A percentile compares a stretch with the other conserved stretches of the same genome.
Conservation (phyloP, 2,329 filamentous ascomycete species). For the Grosmannia huntii region DNA sequence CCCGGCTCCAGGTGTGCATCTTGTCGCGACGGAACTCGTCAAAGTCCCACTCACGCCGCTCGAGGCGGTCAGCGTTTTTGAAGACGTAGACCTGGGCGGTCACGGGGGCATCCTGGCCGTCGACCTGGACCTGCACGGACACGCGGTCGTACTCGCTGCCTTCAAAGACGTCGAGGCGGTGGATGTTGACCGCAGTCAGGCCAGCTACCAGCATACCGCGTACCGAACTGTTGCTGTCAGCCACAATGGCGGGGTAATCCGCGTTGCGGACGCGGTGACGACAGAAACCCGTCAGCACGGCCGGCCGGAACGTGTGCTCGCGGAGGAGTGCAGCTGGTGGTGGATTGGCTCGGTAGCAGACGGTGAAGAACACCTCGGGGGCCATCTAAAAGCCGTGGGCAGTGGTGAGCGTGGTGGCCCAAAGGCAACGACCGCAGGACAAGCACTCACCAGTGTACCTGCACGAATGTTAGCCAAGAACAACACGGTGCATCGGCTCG, state of each 20-base stretch:
- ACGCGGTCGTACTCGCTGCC: constrained; percentile 57
- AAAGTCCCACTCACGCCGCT: constrained; percentile 77
- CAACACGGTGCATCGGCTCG: not conserved
- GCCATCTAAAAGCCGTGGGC: constrained; percentile 45
- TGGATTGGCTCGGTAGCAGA: constrained; percentile 52
- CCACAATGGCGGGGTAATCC: constrained; percentile 68
- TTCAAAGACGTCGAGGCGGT: constrained; percentile 70
- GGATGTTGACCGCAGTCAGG: constrained; percentile 63
- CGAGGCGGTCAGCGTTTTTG: constrained; percentile 37
- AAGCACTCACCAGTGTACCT: constrained; percentile 25
- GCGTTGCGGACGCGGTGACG: constrained; percentile 54
- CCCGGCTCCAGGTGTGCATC: constrained; percentile 40
- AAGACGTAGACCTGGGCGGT: constrained; percentile 55
- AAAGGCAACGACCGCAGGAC: not conserved
- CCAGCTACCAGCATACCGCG: constrained; percentile 65
- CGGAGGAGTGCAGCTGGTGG: constrained; percentile 35
- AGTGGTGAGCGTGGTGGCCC: too few relatives aligned
- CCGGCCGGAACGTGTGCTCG: constrained; percentile 55
- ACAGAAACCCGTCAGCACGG: constrained; percentile 60
- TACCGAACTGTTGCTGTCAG: constrained; percentile 50
- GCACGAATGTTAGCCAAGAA: not conserved
- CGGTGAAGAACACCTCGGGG: constrained; percentile 72
- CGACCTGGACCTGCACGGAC: constrained; percentile 39
- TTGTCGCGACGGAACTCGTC: constrained; percentile 70
- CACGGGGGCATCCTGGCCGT: constrained; percentile 25